Evolutionary conservation across 192 early-diverging fungal species (phyloP), one percentile per base, ranked within the genome.

Genomic region (Cladochytrium replicatum): DNA sequence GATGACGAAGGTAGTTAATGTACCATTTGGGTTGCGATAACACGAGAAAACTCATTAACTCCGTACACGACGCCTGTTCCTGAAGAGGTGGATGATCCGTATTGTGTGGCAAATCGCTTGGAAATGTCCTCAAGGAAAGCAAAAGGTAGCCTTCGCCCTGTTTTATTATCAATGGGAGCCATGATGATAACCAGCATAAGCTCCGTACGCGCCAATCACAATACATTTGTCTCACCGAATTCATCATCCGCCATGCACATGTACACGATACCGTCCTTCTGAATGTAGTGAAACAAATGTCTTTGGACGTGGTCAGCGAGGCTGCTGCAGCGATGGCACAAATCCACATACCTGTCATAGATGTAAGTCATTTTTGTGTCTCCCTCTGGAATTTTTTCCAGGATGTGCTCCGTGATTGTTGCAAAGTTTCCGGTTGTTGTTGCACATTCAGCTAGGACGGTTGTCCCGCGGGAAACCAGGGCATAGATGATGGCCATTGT

Each of bases 281-380:
- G 81, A 43, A 92, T 86, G 58, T 89, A 88, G 63, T 95, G 91
- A 64, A 95, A 95, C 6, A 92, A 76, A 56, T 85, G 90, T 63
- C 87, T 84, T 50, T 6, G 17, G 30, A 19, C 25, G 32, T 32
- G 15, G 23, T 4, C 46, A 19, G 32, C 22, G 29, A 6, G 15
- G 41, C 37, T 26, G n/a, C n/a, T n/a, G n/a, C n/a, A n/a, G n/a
- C 3, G 30, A 21, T 30, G 31, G 6, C 21, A 15, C 17, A 6
- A 23, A 64, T 19, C n/a, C 5, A 24, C 45, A 52, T 69, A 79
- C 77, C 77, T 59, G 68, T 94, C 91, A 60, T 91, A 92, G 23
- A 89, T 86, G 57, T 89, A 94, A 2, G 91, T 89, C 41, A 94
- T 66, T 57, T 91, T 90, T 26, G 86, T 86, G 64, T 94, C 85